Conservation (phyloP, 2,329 filamentous ascomycete genomes). For the Xylaria digitata region DNA sequence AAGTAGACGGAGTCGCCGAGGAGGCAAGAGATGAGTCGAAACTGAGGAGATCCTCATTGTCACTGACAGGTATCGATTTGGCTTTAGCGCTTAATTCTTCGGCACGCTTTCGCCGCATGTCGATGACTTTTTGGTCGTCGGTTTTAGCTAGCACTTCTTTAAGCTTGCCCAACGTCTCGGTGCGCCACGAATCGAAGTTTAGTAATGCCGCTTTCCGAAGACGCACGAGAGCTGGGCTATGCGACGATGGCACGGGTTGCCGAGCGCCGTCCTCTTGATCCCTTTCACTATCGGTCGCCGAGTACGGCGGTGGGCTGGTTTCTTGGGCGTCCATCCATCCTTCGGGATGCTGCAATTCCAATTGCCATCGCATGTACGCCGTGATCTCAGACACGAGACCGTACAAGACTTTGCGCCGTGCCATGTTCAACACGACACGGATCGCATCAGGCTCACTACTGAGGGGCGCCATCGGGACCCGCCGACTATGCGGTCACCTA, state of each 20-base stretch:
- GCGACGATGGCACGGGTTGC: constrained; percentile 18
- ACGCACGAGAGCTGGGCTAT: constrained; percentile 49
- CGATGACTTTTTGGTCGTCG: constrained; percentile 60
- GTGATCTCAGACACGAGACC: constrained; percentile 63
- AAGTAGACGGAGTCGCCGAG: not conserved
- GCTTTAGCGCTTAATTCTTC: constrained; percentile 56
- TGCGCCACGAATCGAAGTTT: constrained; percentile 82
- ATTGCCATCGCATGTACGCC: constrained; percentile 64
- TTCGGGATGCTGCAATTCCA: constrained; percentile 54
- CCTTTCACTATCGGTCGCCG: constrained; percentile 32
- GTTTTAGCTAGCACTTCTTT: constrained; percentile 71
- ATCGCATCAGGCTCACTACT: constrained; percentile 66
- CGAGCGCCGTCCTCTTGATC: not conserved
- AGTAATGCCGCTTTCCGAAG: constrained; percentile 67
- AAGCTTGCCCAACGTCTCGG: constrained; percentile 74
- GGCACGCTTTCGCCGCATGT: constrained; percentile 59
- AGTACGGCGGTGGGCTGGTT: constrained; percentile 40
- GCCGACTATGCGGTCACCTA: not conserved
- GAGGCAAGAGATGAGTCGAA: constrained; percentile 47
- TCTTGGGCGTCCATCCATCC: constrained; percentile 11
- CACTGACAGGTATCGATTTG: constrained; percentile 51
- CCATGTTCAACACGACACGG: constrained; percentile 65
- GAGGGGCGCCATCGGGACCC: constrained; percentile 61
- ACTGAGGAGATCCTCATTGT: constrained; percentile 56
- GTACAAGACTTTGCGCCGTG: constrained; percentile 63